Base-by-base conservation (phyloP, 306 rosid genomes). In the Cucurbita ficifolia region DNA sequence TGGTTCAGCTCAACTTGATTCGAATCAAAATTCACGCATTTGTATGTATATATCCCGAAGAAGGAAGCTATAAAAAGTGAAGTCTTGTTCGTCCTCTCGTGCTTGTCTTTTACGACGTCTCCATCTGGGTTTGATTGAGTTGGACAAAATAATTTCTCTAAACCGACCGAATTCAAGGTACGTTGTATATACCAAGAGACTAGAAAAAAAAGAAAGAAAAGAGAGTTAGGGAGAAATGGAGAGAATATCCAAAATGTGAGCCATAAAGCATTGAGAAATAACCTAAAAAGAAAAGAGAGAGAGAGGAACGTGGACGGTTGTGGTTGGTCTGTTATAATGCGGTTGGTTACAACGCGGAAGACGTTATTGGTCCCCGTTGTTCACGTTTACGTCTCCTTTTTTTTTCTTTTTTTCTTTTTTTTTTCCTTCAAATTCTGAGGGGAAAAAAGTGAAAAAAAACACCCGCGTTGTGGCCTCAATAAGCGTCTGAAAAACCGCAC, bases 311-410 rank as follows among this genome's bases (percentile, higher is more conserved):
- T 64, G 71, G 71, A 18, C 16, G 33, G 5, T 2, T 42, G 2
- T 8, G n/a, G 19, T 64, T 64, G 36, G 71, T 42, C 52, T 2
- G 71, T 42, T 64, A 40, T 64, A 18, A 64, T 64, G 51, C 52
- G 52, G 52, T 68, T 68, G 56, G 73, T 46, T 24, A 68, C 73
- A 49, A 68, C 73, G 73, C 73, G 73, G 73, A 46, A 68, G 73
- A 68, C 12, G 40, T 70, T 5, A 53, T 84, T 75, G 76, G 79
- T 77, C 24, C 73, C 22, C 24, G 58, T 18, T 10, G 86, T 43
- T 77, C 97, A 87, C 90, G 92, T 89, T 70, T 68, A 68, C 97
- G 92, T 96, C 94, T 92, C 74, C 8, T 11, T 3, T 53, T 89
- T 92, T 79, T 86, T 6, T 42, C 16, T 51, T 29, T 67, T 17